A percentile compares a stretch with the other conserved stretches of the same genome.
Conservation (phyloP, 306 rosid genomes). For the Gynostemma pentaphyllum region DNA sequence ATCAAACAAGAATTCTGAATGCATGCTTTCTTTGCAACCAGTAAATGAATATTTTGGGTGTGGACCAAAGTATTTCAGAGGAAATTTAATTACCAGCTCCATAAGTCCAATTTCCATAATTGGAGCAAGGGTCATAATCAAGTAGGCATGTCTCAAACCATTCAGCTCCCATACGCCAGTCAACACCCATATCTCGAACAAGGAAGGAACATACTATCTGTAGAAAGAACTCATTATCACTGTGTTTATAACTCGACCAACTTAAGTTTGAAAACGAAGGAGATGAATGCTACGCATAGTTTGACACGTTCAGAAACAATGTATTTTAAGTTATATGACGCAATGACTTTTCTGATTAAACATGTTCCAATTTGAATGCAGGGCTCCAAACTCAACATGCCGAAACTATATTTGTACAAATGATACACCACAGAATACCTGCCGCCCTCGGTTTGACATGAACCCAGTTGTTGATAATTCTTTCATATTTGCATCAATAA, state of each 20-base stretch:
- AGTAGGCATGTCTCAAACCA: conserved; percentile 96
- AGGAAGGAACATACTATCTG: conserved; percentile 94
- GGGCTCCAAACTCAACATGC: neutral
- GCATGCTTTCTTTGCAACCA: neutral
- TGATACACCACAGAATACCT: conserved; percentile 35
- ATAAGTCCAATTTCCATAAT: conserved; percentile 96
- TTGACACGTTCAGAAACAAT: neutral
- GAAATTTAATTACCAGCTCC: conserved; percentile 61
- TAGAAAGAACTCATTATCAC: neutral
- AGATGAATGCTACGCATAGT: neutral
- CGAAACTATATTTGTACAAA: neutral
- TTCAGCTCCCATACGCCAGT: conserved; percentile 99
- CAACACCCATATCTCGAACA: conserved; percentile 91
- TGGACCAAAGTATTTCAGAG: neutral
- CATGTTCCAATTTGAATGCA: neutral
- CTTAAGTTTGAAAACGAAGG: neutral
- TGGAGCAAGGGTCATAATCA: conserved; percentile 96
- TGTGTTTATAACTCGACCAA: neutral
- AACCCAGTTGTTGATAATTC: conserved; percentile 80
- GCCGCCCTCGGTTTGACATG: conserved; percentile 97
- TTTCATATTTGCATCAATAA: conserved; percentile 90
- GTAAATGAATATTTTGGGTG: neutral
- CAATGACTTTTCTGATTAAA: neutral
- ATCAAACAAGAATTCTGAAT: neutral
- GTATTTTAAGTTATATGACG: neutral